Evolutionary conservation across 495 filamentous ascomycete species (phyloP), one percentile per base, ranked within the genome.

Genomic region (Penicillium malachiteum): DNA sequence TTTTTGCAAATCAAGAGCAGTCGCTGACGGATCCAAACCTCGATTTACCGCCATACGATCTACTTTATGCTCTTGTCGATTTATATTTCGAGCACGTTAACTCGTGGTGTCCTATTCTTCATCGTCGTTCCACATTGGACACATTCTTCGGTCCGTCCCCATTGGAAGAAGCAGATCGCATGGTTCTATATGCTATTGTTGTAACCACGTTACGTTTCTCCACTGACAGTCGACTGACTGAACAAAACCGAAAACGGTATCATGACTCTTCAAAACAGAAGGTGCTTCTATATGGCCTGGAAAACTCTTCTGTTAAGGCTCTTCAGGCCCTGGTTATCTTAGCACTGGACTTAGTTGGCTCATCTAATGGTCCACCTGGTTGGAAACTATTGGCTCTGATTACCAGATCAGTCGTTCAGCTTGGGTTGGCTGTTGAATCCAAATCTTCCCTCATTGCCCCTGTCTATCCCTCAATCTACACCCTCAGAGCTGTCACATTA

Each of bases 11-110:
- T 37, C 73, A 78, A 31, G 72, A 75, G 51, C 71, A 73, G 48
- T 75, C 72, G 5, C 56, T 77, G 10, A 58, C 79, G 67, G 64
- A 74, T 72, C 79, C 84, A 5, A 89, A 92, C 58, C 78, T 88
- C 46, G 88, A 91, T 55, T 81, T 95, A 14, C 91, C 91, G 1
- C 90, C 91, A 6, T 92, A 95, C 55, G 89, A 93, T 68, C 68
- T 96, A 16, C 71, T 95, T 7, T 94, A 90, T 58, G 84, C 87
- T 2, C 72, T 96, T 21, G 87, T 89, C 7, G 89, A 95, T 63
- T 76, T 95, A 3, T 96, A 92, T 68, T 96, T 96, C 68, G 89
- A 93, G 59, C 88, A 94, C 57, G 84, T 96, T 66, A 92, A 95
- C 65, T 88, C 89, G 0, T 95, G 90, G 87, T 95, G 89, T 71